These are phyloP conservation scores for Neurospora sp. DNA, from an alignment of 2,329 filamentous ascomycete species.

Conservation along the genomic window DNA sequence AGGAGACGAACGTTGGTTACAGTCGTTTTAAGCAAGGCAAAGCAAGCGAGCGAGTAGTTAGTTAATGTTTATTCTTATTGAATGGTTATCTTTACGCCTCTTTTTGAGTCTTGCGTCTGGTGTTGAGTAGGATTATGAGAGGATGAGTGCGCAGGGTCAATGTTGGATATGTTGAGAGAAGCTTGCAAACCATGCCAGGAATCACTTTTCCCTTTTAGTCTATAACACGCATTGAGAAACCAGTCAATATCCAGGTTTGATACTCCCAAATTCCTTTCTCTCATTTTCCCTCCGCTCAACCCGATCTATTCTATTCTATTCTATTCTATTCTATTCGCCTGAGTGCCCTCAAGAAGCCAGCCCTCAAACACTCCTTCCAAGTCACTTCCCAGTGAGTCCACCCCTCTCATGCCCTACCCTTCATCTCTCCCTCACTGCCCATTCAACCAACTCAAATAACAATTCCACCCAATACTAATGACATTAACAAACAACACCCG, in stretches of 20 bases:
- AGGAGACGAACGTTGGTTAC: background rate
- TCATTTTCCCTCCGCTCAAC: background rate
- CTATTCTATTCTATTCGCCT: background rate
- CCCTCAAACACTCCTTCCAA: too few relatives aligned
- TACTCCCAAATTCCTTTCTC: too few relatives aligned
- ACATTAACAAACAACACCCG: conserved; percentile 81
- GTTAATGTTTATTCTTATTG: background rate
- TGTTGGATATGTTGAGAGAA: too few relatives aligned
- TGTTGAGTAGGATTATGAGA: too few relatives aligned
- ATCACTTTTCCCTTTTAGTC: too few relatives aligned
- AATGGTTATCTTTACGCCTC: background rate
- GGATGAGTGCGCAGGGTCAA: too few relatives aligned
- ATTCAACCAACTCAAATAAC: conserved; percentile 54
- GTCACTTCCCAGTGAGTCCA: background rate
- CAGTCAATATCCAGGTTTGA: too few relatives aligned
- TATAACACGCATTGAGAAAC: too few relatives aligned
- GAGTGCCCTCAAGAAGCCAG: background rate
- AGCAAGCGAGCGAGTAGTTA: background rate
- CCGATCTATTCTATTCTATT: background rate
- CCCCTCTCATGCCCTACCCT: too few relatives aligned
- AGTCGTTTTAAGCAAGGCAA: background rate
- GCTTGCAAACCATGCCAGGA: too few relatives aligned
- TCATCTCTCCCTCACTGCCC: conserved; percentile 24
- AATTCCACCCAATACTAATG: conserved; percentile 59
- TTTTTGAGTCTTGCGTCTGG: too few relatives aligned